A percentile compares a stretch with the other conserved stretches of the same genome.
Conservation (phyloP, 176 grass and related monocot species). For the Juncus inflexus region DNA sequence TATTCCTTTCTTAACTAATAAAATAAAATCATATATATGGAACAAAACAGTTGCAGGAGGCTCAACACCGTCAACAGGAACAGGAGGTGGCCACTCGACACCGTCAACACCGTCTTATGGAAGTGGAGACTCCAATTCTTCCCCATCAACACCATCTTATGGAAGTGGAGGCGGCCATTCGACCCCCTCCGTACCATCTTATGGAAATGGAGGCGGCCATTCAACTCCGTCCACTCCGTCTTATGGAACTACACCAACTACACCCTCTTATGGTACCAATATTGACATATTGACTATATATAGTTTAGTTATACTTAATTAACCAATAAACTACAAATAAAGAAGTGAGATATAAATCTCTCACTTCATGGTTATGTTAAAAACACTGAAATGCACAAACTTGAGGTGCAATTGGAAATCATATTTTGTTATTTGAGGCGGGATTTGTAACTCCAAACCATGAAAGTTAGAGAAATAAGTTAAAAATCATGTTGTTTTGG, state of each 20-base stretch:
- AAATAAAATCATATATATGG: neutral
- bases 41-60: conserved; percentile 1
- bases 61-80: conserved; percentile 24
- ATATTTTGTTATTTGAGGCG: no score
- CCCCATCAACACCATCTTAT: conserved; percentile 13
- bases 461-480: no score
- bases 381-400: no score
- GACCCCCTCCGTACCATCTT: conserved; percentile 23
- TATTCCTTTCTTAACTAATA: conserved; percentile 3
- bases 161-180: neutral
- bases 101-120: conserved; percentile 36
- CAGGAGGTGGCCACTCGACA: conserved; percentile 28
- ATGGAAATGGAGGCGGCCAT: conserved; percentile 21
- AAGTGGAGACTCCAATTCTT: conserved; percentile 1
- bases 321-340: no score
- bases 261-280: no score
- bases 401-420: no score
- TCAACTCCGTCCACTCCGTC: conserved; percentile 7
- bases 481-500: no score
- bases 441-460: no score
- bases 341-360: no score
- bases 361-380: no score
- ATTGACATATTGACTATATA: no score
- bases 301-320: no score
- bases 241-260: neutral